phyloP scores from a whole-genome alignment of 2,329 filamentous ascomycete genomes.

The Lojkania enalia region DNA sequence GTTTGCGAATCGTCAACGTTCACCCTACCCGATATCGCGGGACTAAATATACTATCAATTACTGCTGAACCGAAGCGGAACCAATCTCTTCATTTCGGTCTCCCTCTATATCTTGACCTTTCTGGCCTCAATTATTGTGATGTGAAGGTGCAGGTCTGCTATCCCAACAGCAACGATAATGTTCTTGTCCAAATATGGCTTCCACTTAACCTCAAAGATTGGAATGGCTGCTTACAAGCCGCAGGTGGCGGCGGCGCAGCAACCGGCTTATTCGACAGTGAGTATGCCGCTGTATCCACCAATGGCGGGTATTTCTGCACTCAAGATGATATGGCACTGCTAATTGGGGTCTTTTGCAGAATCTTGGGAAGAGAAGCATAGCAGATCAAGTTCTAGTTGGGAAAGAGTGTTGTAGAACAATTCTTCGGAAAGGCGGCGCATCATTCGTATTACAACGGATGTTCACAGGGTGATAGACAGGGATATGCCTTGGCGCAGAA shows the following conservation, averaged over 20 bases:
- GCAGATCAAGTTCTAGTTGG: conserved; percentile 43
- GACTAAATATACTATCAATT: too few relatives aligned
- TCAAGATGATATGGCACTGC: conserved; percentile 29
- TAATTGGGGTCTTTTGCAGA: conserved; percentile 38
- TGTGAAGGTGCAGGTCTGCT: conserved; percentile 17
- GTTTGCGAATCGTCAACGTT: too few relatives aligned
- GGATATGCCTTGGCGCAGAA: conserved; percentile 37
- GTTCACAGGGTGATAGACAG: conserved; percentile 35
- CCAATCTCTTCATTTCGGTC: too few relatives aligned
- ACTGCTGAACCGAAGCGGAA: too few relatives aligned
- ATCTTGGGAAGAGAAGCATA: conserved; percentile 44
- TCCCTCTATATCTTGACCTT: too few relatives aligned
- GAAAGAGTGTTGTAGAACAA: conserved; percentile 36
- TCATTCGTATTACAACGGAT: conserved; percentile 39
- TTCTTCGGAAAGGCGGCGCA: conserved; percentile 40
- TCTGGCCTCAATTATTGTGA: too few relatives aligned
- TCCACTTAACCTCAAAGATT: conserved; percentile 25
- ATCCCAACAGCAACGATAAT: conserved; percentile 25
- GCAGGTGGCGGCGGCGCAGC: conserved; percentile 35
- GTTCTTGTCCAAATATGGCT: conserved; percentile 36
- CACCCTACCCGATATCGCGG: too few relatives aligned
- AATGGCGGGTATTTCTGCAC: conserved; percentile 31
- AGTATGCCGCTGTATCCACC: conserved; percentile 39
- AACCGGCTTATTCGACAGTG: conserved; percentile 27
- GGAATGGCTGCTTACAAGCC: conserved; percentile 41